phyloP scores from a whole-genome alignment of 768 basidiomycete genomes.

The Auricularia auricula-judae region DNA sequence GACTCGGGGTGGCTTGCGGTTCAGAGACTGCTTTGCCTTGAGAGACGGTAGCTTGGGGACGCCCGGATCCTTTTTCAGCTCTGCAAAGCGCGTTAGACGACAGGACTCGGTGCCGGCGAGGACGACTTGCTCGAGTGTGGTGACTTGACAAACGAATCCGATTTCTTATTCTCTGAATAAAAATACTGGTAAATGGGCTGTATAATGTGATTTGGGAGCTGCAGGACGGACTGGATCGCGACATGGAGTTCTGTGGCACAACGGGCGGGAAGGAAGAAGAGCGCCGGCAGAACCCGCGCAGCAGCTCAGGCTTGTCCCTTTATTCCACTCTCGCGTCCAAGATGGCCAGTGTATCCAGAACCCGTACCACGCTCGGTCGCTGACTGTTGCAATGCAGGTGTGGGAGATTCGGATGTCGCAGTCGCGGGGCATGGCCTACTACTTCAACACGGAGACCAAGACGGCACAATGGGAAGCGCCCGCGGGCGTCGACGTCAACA shows the following conservation, averaged over 20 bases:
- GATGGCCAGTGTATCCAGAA: not conserved
- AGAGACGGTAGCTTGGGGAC: constrained; percentile 72
- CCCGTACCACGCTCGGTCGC: not conserved
- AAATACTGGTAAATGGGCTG: not conserved
- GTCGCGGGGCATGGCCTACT: constrained; percentile 74
- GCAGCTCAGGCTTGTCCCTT: not conserved
- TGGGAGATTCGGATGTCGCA: constrained; percentile 89
- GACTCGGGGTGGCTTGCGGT: constrained; percentile 9
- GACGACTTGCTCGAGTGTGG: not conserved
- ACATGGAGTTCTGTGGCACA: not conserved
- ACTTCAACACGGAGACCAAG: constrained; percentile 62
- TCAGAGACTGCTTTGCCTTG: constrained; percentile 32
- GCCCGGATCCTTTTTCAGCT: constrained; percentile 83
- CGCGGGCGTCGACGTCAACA: constrained; percentile 41
- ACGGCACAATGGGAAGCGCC: constrained; percentile 78
- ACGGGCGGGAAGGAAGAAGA: not conserved
- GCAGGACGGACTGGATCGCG: not conserved
- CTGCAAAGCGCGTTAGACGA: constrained; percentile 23
- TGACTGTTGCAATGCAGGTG: not conserved
- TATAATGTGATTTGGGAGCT: not conserved
- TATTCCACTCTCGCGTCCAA: not conserved
- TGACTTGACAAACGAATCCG: not conserved
- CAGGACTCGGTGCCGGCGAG: not conserved
- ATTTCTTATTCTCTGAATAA: not conserved
- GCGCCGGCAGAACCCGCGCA: not conserved